Percentiles rank a stretch among this genome's conserved stretches.
These are phyloP conservation scores for Stevia rebaudiana DNA, from an alignment of 140 eudicot species.

Conservation along the genomic window DNA sequence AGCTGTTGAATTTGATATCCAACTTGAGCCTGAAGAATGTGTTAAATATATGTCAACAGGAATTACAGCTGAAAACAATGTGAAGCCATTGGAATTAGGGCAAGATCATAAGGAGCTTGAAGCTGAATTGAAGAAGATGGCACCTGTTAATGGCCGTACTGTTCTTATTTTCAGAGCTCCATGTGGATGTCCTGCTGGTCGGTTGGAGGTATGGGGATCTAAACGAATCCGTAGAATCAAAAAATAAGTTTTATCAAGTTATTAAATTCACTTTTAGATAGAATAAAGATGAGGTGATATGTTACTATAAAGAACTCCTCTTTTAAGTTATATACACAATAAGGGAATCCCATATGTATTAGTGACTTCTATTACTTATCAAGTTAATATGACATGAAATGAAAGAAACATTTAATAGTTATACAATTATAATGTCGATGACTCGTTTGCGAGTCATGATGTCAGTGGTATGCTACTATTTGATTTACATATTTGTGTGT, in stretches of 20 bases:
- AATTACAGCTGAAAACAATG: not conserved
- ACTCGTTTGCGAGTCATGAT: not conserved
- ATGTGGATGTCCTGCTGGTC: constrained; percentile 58
- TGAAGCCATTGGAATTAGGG: constrained; percentile 47
- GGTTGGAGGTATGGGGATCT: constrained; percentile 55
- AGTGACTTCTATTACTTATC: constrained; percentile 16
- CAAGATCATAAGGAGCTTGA: constrained; percentile 50
- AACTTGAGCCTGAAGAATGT: constrained; percentile 47
- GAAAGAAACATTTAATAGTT: constrained; percentile 15
- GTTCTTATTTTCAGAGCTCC: constrained; percentile 51
- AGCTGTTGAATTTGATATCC: constrained; percentile 54
- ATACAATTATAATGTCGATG: not conserved
- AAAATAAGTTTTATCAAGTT: constrained; percentile 24
- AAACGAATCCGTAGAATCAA: constrained; percentile 43
- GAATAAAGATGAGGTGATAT: constrained; percentile 27
- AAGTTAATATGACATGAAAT: not conserved
- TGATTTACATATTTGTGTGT: not conserved
- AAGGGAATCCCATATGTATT: constrained; percentile 12
- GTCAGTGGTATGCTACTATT: not conserved
- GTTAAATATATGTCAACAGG: constrained; percentile 34
- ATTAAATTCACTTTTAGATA: not conserved
- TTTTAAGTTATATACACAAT: constrained; percentile 21
- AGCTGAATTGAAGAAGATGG: constrained; percentile 55
- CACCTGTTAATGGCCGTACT: constrained; percentile 55
- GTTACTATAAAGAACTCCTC: constrained; percentile 21